phyloP scores from a whole-genome alignment of 2,329 filamentous ascomycete species.

The Pseudofabraea citricarpa region DNA sequence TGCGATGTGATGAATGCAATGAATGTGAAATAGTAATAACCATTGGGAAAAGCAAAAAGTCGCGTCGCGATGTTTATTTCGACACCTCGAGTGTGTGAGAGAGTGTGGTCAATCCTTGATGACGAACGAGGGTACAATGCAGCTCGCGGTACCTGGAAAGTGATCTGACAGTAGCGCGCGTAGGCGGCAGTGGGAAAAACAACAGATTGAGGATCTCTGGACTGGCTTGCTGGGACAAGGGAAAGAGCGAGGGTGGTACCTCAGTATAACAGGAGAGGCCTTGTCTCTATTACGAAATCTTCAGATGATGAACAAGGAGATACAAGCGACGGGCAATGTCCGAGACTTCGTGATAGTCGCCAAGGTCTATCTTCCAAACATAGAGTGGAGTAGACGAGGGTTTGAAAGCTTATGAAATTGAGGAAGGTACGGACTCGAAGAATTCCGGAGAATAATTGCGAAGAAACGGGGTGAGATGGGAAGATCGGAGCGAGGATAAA shows the following conservation, averaged over 20 bases:
- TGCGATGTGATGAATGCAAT: slow-evolving; percentile 15
- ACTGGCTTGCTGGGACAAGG: slow-evolving; percentile 14
- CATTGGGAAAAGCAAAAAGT: slow-evolving; percentile 24
- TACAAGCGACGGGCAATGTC: slow-evolving; percentile 26
- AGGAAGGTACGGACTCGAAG: slow-evolving; percentile 5
- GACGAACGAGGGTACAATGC: slow-evolving; percentile 25
- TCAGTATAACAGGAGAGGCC: slow-evolving; percentile 25
- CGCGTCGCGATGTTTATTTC: slow-evolving; percentile 28
- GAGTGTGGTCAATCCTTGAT: slow-evolving; percentile 24
- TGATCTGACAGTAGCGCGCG: slow-evolving; percentile 21
- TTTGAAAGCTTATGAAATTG: slow-evolving; percentile 15
- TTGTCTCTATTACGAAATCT: slow-evolving; percentile 25
- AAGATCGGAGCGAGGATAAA: slow-evolving; percentile 27
- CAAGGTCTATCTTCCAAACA: slow-evolving; percentile 15
- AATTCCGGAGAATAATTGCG: slow-evolving; percentile 18
- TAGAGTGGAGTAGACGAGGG: slow-evolving; percentile 24
- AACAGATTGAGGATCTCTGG: not conserved
- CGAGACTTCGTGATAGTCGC: slow-evolving; percentile 23
- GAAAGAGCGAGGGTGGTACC: slow-evolving; percentile 27
- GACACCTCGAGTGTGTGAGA: slow-evolving; percentile 23
- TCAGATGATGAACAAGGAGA: slow-evolving; percentile 9
- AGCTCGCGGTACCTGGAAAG: slow-evolving; percentile 23
- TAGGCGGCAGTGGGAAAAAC: slow-evolving; percentile 9
- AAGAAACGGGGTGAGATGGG: slow-evolving; percentile 14
- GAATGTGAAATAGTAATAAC: slow-evolving; percentile 24